Evolutionary conservation across 441 rosid species (phyloP), one percentile per base, ranked within the genome.

Genomic region (Aquilaria agallochum): DNA sequence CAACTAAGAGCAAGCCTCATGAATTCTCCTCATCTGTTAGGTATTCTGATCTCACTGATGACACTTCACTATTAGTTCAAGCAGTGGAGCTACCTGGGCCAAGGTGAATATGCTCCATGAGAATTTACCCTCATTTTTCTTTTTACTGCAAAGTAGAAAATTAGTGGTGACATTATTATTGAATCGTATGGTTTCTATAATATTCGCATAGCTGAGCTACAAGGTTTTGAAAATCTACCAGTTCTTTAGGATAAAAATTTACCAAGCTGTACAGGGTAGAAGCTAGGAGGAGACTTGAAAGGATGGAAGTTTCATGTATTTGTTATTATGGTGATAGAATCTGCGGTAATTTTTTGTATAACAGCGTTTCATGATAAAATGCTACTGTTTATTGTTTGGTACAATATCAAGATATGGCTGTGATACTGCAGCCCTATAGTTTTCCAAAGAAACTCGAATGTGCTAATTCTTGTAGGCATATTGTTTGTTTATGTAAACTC

Each of bases 51-150:
- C 77, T 81, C 62, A 81, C 79, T 14, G 86, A 81, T 40, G 80
- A 78, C 67, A 78, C 81, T 33, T 73, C 71, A 50, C 65, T 78
- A 52, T 74, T 78, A 44, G 83, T 56, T 52, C 81, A 81, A 63
- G 86, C 86, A 32, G 74, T 81, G 86, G 86, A 81, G 67, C 86
- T 81, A 49, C 78, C 86, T 14, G 83, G 86, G 14, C 86, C 86
- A 20, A 64, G 86, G 64, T 81, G 68, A 80, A 60, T 50, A 58
- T 50, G 70, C 46, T 55, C 0, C 1, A 27, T 11, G 20, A 1
- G 34, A 34, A 13, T 31, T 34, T 5, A 32, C 9, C 14, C 50
- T 30, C 36, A 12, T 11, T 44, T 13, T 27, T 55, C 31, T 56
- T 11, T 56, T 27, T 14, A 31, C 56, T 55, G 31, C 59, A 46